Conservation (phyloP, 148 eudicot genomes). For the Fallopia convolvulus region DNA sequence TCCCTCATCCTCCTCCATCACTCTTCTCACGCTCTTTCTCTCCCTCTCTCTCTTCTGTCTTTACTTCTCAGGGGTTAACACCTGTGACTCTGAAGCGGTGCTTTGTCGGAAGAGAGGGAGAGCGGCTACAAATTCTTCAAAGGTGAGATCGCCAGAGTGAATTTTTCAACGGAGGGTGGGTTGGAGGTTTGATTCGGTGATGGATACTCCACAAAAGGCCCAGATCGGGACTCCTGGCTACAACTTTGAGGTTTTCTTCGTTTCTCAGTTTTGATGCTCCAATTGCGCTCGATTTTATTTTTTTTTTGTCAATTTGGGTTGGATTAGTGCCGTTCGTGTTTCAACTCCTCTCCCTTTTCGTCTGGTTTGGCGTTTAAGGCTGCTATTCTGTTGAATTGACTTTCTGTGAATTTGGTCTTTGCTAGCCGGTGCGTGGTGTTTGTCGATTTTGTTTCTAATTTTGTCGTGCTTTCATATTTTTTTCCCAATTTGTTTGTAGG, state of each 20-base stretch:
- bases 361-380: background rate
- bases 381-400: background rate
- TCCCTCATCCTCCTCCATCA: constrained; percentile 4
- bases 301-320: background rate
- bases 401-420: background rate
- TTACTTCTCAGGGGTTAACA: background rate
- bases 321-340: background rate
- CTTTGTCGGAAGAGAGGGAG: constrained; percentile 13
- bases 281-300: background rate
- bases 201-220: constrained; percentile 60
- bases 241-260: constrained; percentile 41
- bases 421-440: background rate
- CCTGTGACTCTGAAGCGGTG: background rate
- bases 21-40: constrained; percentile 5
- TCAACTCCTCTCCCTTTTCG: background rate
- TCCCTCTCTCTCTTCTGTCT: constrained; percentile 9
- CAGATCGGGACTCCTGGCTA: constrained; percentile 48
- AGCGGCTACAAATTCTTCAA: background rate
- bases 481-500: background rate
- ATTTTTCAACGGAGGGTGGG: background rate
- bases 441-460: constrained; percentile 7
- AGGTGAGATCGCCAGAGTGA: constrained; percentile 4
- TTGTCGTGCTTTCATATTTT: background rate
- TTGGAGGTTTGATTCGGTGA: constrained; percentile 6
- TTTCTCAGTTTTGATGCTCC: background rate